Conservation (phyloP, 2,329 filamentous ascomycete species). For the Penicillium expansum region DNA sequence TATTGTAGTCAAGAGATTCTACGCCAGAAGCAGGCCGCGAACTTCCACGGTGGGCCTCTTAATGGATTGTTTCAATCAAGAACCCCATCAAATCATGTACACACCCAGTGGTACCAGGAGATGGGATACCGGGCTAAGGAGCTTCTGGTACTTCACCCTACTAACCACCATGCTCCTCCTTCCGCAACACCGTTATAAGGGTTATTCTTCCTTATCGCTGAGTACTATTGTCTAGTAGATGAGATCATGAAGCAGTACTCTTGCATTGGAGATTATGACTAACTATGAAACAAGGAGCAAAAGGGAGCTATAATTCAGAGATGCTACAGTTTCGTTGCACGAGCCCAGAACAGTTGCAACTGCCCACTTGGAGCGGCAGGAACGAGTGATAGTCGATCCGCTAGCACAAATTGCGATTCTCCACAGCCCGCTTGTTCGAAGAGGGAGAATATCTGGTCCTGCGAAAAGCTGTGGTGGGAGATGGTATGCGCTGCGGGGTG, state of each 20-base stretch:
- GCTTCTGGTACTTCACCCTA: neutral
- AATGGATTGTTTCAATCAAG: neutral
- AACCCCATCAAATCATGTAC: neutral
- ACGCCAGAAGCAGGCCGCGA: neutral
- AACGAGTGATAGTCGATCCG: neutral
- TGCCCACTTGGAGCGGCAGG: neutral
- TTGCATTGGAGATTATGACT: neutral
- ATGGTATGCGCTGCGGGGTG: constrained; percentile 3
- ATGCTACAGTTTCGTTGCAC: neutral
- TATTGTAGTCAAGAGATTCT: constrained; percentile 1
- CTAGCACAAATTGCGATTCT: neutral
- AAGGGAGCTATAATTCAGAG: neutral
- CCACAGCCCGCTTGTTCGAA: constrained; percentile 3
- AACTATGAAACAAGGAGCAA: too few species aligned
- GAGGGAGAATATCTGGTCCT: neutral
- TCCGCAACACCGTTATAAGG: neutral
- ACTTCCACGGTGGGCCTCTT: neutral
- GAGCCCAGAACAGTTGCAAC: constrained; percentile 2
- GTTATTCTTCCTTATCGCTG: neutral
- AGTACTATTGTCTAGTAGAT: neutral
- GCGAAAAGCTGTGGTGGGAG: neutral
- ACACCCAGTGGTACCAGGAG: neutral
- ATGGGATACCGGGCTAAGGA: neutral
- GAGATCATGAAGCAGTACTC: neutral
- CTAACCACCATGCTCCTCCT: neutral